These are phyloP conservation scores for Candida endomychidarum DNA, from an alignment of 805 yeast genomes.

Conservation along the genomic window DNA sequence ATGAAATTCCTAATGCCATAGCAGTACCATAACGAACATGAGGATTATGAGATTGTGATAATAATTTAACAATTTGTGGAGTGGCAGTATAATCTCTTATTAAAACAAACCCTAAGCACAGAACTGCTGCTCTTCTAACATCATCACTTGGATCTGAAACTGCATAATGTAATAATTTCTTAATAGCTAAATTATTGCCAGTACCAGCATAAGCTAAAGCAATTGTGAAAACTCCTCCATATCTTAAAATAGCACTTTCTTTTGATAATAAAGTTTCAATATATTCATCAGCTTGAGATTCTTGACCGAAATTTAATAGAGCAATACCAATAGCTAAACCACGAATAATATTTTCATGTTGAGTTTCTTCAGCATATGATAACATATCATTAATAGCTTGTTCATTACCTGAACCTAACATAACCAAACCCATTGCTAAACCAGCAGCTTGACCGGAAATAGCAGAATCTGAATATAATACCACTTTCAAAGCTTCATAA, in stretches of 20 bases:
- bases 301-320: conserved; percentile 79
- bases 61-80: conserved; percentile 90
- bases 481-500: conserved; percentile 79
- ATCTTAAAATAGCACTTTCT: conserved; percentile 83
- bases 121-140: conserved; percentile 94
- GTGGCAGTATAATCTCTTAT: conserved; percentile 89
- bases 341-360: conserved; percentile 92
- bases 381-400: conserved; percentile 75
- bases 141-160: conserved; percentile 96
- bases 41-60: conserved; percentile 94
- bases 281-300: conserved; percentile 69
- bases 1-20: conserved; percentile 92
- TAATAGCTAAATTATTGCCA: conserved; percentile 83
- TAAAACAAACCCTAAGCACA: conserved; percentile 85
- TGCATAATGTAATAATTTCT: conserved; percentile 84
- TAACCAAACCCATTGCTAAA: conserved; percentile 90
- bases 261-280: conserved; percentile 67
- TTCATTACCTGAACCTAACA: conserved; percentile 86
- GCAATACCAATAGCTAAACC: conserved; percentile 92
- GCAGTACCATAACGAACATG: conserved; percentile 99
- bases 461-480: conserved; percentile 87
- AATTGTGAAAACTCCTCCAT: conserved; percentile 93
- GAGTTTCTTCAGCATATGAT: conserved; percentile 89
- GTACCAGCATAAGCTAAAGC: conserved; percentile 98
- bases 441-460: conserved; percentile 97